Base-by-base conservation (phyloP, 352 stramenopile genomes). In the Thraustochytrium striatum region DNA sequence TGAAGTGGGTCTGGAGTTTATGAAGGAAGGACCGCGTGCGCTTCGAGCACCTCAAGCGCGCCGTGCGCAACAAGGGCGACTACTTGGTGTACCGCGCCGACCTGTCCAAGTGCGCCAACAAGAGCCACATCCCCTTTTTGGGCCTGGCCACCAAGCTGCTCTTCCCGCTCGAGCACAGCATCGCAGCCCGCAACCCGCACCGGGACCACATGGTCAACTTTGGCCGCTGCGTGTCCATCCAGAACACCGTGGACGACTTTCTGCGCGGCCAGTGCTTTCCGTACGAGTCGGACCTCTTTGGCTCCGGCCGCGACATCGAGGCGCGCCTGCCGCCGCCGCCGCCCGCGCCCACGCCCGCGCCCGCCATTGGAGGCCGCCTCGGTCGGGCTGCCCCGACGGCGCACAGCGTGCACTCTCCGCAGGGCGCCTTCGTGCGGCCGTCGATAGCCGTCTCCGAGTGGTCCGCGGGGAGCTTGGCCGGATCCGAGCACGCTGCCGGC, bases 1-100 rank as follows among this genome's bases (percentile, higher is more conserved):
- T 80, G 53, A 25, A 70, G 28, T 80, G 70, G 70, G 8, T 80
- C 8, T 80, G 70, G 70, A 57, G 79, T 35, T 80, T 80, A 79
- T 79, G 25, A 25, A 59, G 30, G 1, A 80, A 79, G 58, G 58
- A 81, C 28, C 50, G 79, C 32, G 0, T 32, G 3, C n/a, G 41
- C 38, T 47, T 80, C 3, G 55, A 70, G 30, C 39, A 80, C 13
- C 47, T 80, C 36, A 70, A 80, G 55, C 70, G 70, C n/a, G 70
- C 70, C 21, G 70, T 80, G 53, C 38, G 50, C 8, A 69, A 32
- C 39, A 57, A 73, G 35, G 58, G 58, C 33, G 58, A 80, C 41
- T 80, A 80, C 57, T 35, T 80, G 9, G 70, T 80, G 57, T 75
- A 80, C 33, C 55, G 58, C 35, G 70, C 70, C 8, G 70, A 80